Evolutionary conservation across 768 basidiomycete species (phyloP).

Genomic region (Leccinum obscurum): DNA sequence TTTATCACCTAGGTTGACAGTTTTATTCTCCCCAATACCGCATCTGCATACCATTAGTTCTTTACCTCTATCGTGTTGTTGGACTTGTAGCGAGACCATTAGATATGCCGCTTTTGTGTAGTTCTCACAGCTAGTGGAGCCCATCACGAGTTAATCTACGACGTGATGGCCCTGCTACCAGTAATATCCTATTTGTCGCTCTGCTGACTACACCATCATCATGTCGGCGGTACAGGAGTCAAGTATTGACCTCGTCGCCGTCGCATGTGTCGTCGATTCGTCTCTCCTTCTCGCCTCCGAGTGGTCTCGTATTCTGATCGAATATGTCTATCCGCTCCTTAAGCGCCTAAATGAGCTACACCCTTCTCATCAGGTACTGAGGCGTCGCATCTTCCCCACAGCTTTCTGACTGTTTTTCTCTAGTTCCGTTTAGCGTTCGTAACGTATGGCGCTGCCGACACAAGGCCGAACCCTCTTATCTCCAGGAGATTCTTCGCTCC

Average conservation of each 20-base stretch:
- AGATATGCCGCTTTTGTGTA: constrained; percentile 4
- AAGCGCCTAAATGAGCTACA: constrained; percentile 50
- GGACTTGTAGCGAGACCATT: constrained; percentile 10
- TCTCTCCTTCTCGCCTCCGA: constrained; percentile 54
- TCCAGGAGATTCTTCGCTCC: constrained; percentile 58
- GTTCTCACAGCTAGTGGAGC: constrained; percentile 7
- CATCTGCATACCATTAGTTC: constrained; percentile 19
- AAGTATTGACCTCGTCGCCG: constrained; percentile 38
- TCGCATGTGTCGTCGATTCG: constrained; percentile 62
- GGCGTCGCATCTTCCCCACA: neutral
- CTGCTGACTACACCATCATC: constrained; percentile 11
- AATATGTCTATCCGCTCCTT: constrained; percentile 53
- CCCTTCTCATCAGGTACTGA: constrained; percentile 39
- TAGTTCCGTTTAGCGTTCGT: constrained; percentile 54
- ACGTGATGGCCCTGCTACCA: neutral
- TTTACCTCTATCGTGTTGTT: constrained; percentile 7
- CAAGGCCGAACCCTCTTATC: constrained; percentile 53
- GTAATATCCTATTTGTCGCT: neutral
- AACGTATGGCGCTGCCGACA: constrained; percentile 62
- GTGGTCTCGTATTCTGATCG: constrained; percentile 47
- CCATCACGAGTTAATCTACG: neutral
- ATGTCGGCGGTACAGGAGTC: constrained; percentile 26
- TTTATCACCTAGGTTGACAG: neutral
- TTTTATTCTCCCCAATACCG: constrained; percentile 9
- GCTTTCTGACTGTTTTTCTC: constrained; percentile 2